Conservation (phyloP, 306 rosid genomes). For the Styphnolobium japonicum region DNA sequence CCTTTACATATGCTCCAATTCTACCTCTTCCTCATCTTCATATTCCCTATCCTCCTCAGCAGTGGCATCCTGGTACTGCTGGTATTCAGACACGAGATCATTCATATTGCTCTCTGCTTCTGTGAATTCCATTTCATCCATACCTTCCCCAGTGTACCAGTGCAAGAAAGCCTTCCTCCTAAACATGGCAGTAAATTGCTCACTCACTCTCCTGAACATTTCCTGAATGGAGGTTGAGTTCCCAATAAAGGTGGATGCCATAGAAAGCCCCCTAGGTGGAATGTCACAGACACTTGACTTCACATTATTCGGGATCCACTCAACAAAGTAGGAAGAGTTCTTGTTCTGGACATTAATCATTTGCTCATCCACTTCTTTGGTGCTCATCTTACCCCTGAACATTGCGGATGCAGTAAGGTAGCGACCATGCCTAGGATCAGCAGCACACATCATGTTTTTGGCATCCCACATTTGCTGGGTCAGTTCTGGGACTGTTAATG, state of each 20-base stretch:
- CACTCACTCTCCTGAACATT: slow-evolving; percentile 64
- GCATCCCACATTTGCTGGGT: slow-evolving; percentile 69
- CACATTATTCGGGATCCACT: slow-evolving; percentile 63
- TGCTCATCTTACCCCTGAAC: slow-evolving; percentile 67
- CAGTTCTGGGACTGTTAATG: slow-evolving; percentile 55
- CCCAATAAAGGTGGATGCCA: slow-evolving; percentile 62
- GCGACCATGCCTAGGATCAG: slow-evolving; percentile 59
- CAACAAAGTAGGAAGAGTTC: slow-evolving; percentile 62
- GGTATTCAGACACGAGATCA: slow-evolving; percentile 59
- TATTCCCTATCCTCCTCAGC: slow-evolving; percentile 54
- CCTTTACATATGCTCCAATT: slow-evolving; percentile 15
- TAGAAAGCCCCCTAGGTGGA: slow-evolving; percentile 60
- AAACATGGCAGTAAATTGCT: slow-evolving; percentile 61
- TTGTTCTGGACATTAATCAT: slow-evolving; percentile 60
- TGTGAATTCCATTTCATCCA: slow-evolving; percentile 69
- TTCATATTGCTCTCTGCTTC: slow-evolving; percentile 70
- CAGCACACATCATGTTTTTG: slow-evolving; percentile 67
- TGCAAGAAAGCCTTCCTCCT: slow-evolving; percentile 72
- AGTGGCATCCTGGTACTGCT: slow-evolving; percentile 67
- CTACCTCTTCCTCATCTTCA: slow-evolving; percentile 53
- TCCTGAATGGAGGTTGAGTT: slow-evolving; percentile 63
- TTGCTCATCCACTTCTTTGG: slow-evolving; percentile 60
- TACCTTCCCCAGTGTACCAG: slow-evolving; percentile 66
- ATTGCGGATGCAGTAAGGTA: slow-evolving; percentile 58
- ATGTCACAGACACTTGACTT: slow-evolving; percentile 65